Evolutionary conservation across 1,284 basidiomycete species (phyloP).

Genomic region (Exsudoporus floridanus): DNA sequence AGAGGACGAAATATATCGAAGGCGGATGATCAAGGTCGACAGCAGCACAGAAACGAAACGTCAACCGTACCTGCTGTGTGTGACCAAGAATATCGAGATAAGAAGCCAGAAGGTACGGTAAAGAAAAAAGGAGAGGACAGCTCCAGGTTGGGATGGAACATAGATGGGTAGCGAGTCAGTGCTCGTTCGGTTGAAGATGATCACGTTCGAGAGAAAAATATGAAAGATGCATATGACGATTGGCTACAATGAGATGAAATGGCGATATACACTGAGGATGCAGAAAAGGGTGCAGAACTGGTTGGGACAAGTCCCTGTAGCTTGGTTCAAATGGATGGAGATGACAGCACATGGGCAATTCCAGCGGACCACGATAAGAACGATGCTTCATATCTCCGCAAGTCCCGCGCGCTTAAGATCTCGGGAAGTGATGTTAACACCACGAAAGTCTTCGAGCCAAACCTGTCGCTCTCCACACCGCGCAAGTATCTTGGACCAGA

Average conservation of each 20-base stretch:
- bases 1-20: constrained; percentile 5
- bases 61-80: background rate
- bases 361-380: background rate
- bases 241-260: constrained; percentile 33
- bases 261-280: constrained; percentile 32
- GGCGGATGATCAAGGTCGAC: background rate
- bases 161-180: constrained; percentile 1
- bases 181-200: background rate
- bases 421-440: constrained; percentile 33
- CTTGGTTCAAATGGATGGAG: background rate
- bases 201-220: background rate
- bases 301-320: constrained; percentile 2
- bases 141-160: constrained; percentile 8
- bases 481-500: constrained; percentile 36
- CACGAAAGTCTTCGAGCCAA: constrained; percentile 36
- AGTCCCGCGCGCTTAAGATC: constrained; percentile 35
- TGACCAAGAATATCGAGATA: constrained; percentile 2
- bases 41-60: constrained; percentile 2
- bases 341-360: background rate
- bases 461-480: constrained; percentile 34
- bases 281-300: constrained; percentile 22
- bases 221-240: constrained; percentile 30
- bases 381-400: constrained; percentile 11
- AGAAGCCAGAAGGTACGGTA: background rate
- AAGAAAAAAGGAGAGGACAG: constrained; percentile 19